Evolutionary conservation across 441 rosid species (phyloP), one percentile per base, ranked within the genome.

Genomic region (Syzygium malaccense): DNA sequence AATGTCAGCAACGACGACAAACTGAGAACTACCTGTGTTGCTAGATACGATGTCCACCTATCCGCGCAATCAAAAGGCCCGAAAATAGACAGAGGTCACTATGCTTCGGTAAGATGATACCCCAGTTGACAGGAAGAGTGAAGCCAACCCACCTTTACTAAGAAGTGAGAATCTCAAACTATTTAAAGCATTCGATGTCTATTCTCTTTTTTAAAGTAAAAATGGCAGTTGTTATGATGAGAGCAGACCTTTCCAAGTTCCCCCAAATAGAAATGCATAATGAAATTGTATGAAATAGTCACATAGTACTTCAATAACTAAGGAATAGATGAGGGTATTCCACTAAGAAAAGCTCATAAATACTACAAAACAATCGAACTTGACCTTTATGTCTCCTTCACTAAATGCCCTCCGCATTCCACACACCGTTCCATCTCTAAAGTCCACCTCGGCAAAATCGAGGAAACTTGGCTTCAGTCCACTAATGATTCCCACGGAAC

Each of bases 381-480:
- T 84, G 90, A 98, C 99, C 99, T 98, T 94, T 87, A 98, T 97
- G 89, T 98, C 99, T 86, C 99, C 98, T 85, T 97, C 99, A 57
- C 99, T 98, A 89, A 92, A 97, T 89, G 99, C 98, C 92, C 99
- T 92, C 87, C 99, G 91, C 96, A 98, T 95, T 88, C 98, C 98
- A 93, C 95, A 95, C 66, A 83, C 94, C 89, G 93, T 91, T 91
- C 92, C 95, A 75, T 75, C 83, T 75, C 51, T 41, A 87, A 97
- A 94, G 91, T 97, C 98, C 89, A 94, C 26, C 49, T 90, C 93
- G 12, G 95, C 85, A 55, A 96, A 94, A 49, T 95, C 99, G 83
- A 95, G 93, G 85, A 95, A 95, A 89, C 89, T 94, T 62, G 96
- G 94, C 89, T 93, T 93, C 87, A 94, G 79, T 49, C 93, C 94